Conservation (phyloP, 2,329 filamentous ascomycete genomes). For the Fusarium pseudograminearum region DNA sequence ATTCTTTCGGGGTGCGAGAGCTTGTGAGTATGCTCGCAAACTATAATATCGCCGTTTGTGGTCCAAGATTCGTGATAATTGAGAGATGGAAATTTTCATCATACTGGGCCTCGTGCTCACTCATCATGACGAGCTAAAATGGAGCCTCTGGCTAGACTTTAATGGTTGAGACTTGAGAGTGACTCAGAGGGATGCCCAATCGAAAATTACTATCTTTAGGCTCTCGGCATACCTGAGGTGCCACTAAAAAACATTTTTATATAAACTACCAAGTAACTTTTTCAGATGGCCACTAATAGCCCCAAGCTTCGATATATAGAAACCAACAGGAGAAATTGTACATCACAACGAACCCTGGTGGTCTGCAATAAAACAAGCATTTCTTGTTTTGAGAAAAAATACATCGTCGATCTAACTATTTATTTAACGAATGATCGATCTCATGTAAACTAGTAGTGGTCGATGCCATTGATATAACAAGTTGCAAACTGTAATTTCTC, state of each 20-base stretch:
- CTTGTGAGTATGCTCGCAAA: conserved; percentile 8
- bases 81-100: conserved; percentile 47
- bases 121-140: conserved; percentile 46
- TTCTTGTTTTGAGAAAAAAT: not conserved
- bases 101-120: conserved; percentile 43
- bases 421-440: not conserved
- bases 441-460: not conserved
- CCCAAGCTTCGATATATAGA: not conserved
- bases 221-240: conserved; percentile 22
- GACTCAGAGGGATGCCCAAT: conserved; percentile 40
- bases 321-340: not conserved
- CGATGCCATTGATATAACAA: not conserved
- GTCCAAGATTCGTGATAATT: conserved; percentile 36
- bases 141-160: conserved; percentile 34
- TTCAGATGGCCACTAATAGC: not conserved
- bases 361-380: not conserved
- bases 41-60: conserved; percentile 25
- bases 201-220: conserved; percentile 26
- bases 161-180: conserved; percentile 40
- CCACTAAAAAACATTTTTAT: conserved; percentile 29
- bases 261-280: not conserved
- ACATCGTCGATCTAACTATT: not conserved
- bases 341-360: not conserved
- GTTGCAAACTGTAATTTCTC: not conserved
- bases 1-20: not conserved